A percentile compares a stretch with the other conserved stretches of the same genome.
phyloP scores from a whole-genome alignment of 2,329 filamentous ascomycete genomes.

The Dactylellina haptotyla region DNA sequence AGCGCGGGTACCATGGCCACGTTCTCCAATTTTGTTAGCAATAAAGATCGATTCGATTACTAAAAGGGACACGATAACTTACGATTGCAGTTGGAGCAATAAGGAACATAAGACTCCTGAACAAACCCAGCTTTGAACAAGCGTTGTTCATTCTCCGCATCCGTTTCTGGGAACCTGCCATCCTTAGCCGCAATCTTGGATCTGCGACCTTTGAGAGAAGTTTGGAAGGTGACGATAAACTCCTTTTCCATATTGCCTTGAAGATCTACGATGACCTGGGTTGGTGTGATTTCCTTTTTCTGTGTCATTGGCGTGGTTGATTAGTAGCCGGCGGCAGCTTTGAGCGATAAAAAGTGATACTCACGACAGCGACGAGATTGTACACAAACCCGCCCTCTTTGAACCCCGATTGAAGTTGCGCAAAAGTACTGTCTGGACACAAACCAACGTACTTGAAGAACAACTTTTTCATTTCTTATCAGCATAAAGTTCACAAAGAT shows the following conservation, averaged over 20 bases:
- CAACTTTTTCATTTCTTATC: slow-evolving; percentile 55
- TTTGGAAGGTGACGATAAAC: slow-evolving; percentile 72
- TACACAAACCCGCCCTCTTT: slow-evolving; percentile 67
- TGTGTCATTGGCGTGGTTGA: no score
- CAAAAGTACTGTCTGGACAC: slow-evolving; percentile 69
- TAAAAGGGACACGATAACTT: slow-evolving; percentile 35
- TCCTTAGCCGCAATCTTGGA: slow-evolving; percentile 63
- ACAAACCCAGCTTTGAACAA: slow-evolving; percentile 74
- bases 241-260: slow-evolving; percentile 75
- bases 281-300: slow-evolving; percentile 66
- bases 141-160: slow-evolving; percentile 71
- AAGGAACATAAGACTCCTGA: slow-evolving; percentile 69
- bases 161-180: slow-evolving; percentile 69
- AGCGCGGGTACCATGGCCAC: slow-evolving; percentile 71
- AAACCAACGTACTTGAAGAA: slow-evolving; percentile 70
- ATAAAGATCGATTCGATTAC: slow-evolving; percentile 4
- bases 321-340: no score
- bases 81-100: slow-evolving; percentile 71
- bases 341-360: not conserved
- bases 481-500: not conserved
- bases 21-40: slow-evolving; percentile 60
- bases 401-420: slow-evolving; percentile 71
- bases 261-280: slow-evolving; percentile 76
- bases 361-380: slow-evolving; percentile 70
- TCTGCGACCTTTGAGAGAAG: slow-evolving; percentile 68